Conservation (phyloP, 305 asterid genomes). For the Fraxinus sp. region DNA sequence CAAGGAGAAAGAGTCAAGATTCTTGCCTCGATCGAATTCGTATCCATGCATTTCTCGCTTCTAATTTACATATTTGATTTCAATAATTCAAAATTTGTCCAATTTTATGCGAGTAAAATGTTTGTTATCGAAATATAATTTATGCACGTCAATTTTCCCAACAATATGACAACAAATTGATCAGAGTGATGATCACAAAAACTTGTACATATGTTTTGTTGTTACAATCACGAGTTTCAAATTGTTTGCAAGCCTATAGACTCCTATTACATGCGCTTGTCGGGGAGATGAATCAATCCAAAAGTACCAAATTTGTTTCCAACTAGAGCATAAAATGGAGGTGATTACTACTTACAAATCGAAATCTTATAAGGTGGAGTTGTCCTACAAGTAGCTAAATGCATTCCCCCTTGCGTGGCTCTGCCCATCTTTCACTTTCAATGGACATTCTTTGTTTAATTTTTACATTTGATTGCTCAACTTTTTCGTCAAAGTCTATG, state of each 20-base stretch:
- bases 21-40: too few relatives aligned
- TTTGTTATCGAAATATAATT: too few relatives aligned
- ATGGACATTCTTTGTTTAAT: background rate
- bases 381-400: background rate
- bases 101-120: background rate
- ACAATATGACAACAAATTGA: background rate
- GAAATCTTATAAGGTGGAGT: background rate
- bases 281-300: background rate
- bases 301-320: background rate
- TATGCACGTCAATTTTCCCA: background rate
- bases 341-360: background rate
- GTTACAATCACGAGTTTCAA: background rate
- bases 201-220: background rate
- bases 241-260: background rate
- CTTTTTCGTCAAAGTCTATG: background rate
- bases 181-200: background rate
- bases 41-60: background rate
- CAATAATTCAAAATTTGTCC: background rate
- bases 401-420: background rate
- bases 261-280: background rate
- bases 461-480: background rate
- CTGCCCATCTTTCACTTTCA: background rate
- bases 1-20: too few relatives aligned
- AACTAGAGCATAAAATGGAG: background rate
- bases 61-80: background rate